Conservation (phyloP, 2,329 filamentous ascomycete genomes). For the Alternaria gansuensis region DNA sequence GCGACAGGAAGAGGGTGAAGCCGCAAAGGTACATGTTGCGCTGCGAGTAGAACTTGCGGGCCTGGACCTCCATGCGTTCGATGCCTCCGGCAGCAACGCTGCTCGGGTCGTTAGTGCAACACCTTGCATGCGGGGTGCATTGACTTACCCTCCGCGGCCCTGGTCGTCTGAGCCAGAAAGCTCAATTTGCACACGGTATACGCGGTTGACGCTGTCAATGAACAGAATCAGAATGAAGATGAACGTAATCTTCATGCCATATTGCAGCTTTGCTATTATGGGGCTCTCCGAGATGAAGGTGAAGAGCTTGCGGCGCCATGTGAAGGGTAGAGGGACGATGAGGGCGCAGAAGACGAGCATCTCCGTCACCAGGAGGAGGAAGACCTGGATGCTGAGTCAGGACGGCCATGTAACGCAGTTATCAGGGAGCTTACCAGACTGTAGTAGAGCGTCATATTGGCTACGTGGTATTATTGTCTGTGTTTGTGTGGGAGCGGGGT, state of each 20-base stretch:
- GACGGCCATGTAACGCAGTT: conserved; percentile 24
- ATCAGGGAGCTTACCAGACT: conserved; percentile 63
- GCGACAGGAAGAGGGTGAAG: conserved; percentile 97
- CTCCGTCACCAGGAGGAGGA: conserved; percentile 81
- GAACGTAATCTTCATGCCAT: conserved; percentile 98
- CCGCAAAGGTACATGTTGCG: conserved; percentile 99
- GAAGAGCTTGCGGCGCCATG: conserved; percentile 84
- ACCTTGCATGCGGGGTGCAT: background rate
- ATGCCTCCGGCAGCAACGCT: conserved; percentile 77
- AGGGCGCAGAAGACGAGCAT: conserved; percentile 82
- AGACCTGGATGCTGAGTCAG: conserved; percentile 68
- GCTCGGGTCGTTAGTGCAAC: conserved; percentile 26
- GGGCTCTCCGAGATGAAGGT: conserved; percentile 94
- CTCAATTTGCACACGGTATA: conserved; percentile 96
- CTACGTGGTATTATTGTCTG: conserved; percentile 44
- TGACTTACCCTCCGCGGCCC: conserved; percentile 60
- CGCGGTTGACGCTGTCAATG: conserved; percentile 93
- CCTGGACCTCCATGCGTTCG: conserved; percentile 97
- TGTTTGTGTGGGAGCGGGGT: conserved; percentile 38
- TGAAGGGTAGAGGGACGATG: conserved; percentile 88
- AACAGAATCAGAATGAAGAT: conserved; percentile 99
- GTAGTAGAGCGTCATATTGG: conserved; percentile 75
- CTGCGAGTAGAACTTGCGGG: conserved; percentile 99
- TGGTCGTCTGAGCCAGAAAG: conserved; percentile 76
- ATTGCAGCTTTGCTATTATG: conserved; percentile 89